Conservation (phyloP, 2,329 filamentous ascomycete genomes). For the Furcasterigmium sp. region DNA sequence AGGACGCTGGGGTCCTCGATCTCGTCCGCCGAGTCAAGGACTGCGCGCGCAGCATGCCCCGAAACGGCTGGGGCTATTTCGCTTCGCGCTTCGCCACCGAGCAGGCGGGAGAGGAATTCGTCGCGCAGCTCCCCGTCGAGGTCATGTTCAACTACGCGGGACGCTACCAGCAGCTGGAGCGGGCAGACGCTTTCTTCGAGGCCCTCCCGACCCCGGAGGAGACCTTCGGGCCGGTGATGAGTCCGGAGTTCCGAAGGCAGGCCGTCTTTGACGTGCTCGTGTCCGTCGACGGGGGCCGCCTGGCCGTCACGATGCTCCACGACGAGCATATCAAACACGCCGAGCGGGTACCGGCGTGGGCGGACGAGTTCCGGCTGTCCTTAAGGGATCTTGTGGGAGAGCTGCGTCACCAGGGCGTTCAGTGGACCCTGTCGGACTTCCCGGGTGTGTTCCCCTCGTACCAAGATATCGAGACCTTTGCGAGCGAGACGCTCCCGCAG, state of each 20-base stretch:
- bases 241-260: not conserved
- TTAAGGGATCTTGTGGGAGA: not conserved
- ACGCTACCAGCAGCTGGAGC: conserved; percentile 22
- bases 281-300: not conserved
- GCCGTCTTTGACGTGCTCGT: not conserved
- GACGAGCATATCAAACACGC: not conserved
- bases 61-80: conserved; percentile 6
- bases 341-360: not conserved
- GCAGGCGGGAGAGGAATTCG: no score
- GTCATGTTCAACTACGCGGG: conserved; percentile 21
- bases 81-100: conserved; percentile 2
- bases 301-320: not conserved
- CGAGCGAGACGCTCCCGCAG: not conserved
- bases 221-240: not conserved
- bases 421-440: not conserved
- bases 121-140: conserved; percentile 13
- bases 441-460: not conserved
- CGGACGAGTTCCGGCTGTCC: not conserved
- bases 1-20: no score
- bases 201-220: not conserved
- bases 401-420: not conserved
- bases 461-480: not conserved
- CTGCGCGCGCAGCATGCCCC: not conserved
- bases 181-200: conserved; percentile 17
- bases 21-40: not conserved